Evolutionary conservation across 108 stramenopile species (phyloP), one percentile per base, ranked within the genome.

Genomic region (Cyclostephanos invisitatus): DNA sequence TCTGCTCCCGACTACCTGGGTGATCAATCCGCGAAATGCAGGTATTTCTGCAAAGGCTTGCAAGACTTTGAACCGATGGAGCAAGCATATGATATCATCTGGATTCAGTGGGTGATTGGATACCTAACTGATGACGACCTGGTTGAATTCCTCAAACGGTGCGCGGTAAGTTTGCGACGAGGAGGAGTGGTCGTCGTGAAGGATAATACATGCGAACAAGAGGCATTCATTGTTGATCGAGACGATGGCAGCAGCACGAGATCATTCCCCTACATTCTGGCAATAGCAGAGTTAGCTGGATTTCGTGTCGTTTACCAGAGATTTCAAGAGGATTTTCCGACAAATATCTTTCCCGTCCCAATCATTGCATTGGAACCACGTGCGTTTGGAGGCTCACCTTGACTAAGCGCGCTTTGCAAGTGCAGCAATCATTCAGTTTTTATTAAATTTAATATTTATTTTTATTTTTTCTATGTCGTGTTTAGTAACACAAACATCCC

Each of bases 71-170:
- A 70, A 57, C 97, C 97, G 10, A 49, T 60, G 58, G 53, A 55
- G 20, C 67, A 82, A 7, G 79, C 63, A 10, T 93, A 95, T 80
- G 85, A 92, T 68, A 71, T 98, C 8, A 83, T 98, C 59, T 98
- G 96, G 94, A 86, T 98, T 46, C 97, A 98, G 75, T 98, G 97
- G 97, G 87, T 88, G 10, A 78, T 96, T 11, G 89, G 91, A 12
- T 96, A 98, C 68, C 72, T 96, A 55, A 92, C 93, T 5, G 97
- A 97, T 77, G 73, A 80, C 2, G 97, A 97, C 69, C 74, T 91
- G 27, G 83, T 96, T 47, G 55, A 67, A 11, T 93, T 97, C 57
- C 74, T 97, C 68, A 73, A 80, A 47, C 70, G 92, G 55, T 89
- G 91, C 71, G 82, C 72, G 5, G 18, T 70, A 17, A 77, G 78